These are phyloP conservation scores for Arctium minus DNA, from an alignment of 129 eudicot species.

Conservation along the genomic window DNA sequence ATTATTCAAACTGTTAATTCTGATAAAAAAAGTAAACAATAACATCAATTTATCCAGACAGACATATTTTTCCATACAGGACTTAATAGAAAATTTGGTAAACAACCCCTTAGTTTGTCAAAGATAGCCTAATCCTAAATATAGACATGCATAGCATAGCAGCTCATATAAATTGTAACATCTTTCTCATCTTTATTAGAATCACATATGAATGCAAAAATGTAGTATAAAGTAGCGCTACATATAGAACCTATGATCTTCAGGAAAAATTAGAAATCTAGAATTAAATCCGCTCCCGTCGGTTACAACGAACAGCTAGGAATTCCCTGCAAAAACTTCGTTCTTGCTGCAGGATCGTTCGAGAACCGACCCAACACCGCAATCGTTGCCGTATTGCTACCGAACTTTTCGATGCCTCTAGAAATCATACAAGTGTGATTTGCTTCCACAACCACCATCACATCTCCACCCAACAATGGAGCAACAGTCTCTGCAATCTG, in stretches of 20 bases:
- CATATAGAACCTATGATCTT: too few species aligned
- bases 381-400: conserved; percentile 87
- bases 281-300: not conserved
- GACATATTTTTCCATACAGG: too few species aligned
- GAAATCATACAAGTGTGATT: conserved; percentile 94
- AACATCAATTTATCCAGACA: too few species aligned
- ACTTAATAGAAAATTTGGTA: too few species aligned
- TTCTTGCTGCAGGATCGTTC: conserved; percentile 60
- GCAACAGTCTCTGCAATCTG: conserved; percentile 92
- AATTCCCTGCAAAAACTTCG: conserved; percentile 61
- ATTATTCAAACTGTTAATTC: too few species aligned
- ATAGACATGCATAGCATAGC: too few species aligned
- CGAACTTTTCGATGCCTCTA: conserved; percentile 89
- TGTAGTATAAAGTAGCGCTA: too few species aligned
- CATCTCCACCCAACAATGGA: conserved; percentile 61
- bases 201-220: not conserved
- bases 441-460: conserved; percentile 89
- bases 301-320: conserved; percentile 41
- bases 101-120: too few species aligned
- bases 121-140: too few species aligned
- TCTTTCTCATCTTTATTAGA: not conserved
- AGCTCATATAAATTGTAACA: not conserved
- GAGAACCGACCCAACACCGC: conserved; percentile 90
- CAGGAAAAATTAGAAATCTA: too few species aligned
- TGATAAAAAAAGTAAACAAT: too few species aligned